These are phyloP conservation scores for Calendula officinalis DNA, from an alignment of 129 eudicot species.

Conservation along the genomic window DNA sequence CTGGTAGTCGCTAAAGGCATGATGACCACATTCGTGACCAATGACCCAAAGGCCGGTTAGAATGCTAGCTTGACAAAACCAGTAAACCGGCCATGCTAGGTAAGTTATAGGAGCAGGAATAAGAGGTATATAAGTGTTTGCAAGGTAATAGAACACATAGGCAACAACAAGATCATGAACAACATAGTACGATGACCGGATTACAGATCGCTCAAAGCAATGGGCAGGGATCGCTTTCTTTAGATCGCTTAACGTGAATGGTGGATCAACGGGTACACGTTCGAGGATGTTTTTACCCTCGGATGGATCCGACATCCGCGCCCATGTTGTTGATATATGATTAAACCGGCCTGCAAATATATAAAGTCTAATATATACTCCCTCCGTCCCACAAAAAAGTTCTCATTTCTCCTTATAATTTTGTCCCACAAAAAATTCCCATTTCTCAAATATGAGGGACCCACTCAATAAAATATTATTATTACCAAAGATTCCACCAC, in stretches of 20 bases:
- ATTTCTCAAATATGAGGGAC: too few species aligned
- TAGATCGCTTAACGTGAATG: conserved; percentile 43
- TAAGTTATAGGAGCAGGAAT: conserved; percentile 38
- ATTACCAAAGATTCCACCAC: too few species aligned
- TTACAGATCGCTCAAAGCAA: conserved; percentile 44
- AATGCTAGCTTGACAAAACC: conserved; percentile 49
- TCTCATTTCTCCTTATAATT: too few species aligned
- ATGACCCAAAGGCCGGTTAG: conserved; percentile 59
- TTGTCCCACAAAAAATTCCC: too few species aligned
- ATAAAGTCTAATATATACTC: not conserved
- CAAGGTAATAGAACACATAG: conserved; percentile 42
- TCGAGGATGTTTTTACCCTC: conserved; percentile 24
- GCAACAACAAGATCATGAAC: conserved; percentile 42
- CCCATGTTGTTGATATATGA: conserved; percentile 33
- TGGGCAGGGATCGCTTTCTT: conserved; percentile 52
- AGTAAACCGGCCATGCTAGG: conserved; percentile 55
- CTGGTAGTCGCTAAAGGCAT: conserved; percentile 33
- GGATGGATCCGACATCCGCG: conserved; percentile 38
- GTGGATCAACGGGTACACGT: conserved; percentile 47
- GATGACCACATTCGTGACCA: conserved; percentile 41
- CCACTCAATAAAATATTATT: too few species aligned
- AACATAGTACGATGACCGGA: conserved; percentile 51
- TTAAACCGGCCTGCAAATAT: conserved; percentile 14
- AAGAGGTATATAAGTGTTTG: conserved; percentile 36
- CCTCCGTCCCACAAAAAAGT: too few species aligned